A percentile compares a stretch with the other conserved stretches of the same genome.
phyloP scores from a whole-genome alignment of 441 rosid species.

The Iberis amara region DNA sequence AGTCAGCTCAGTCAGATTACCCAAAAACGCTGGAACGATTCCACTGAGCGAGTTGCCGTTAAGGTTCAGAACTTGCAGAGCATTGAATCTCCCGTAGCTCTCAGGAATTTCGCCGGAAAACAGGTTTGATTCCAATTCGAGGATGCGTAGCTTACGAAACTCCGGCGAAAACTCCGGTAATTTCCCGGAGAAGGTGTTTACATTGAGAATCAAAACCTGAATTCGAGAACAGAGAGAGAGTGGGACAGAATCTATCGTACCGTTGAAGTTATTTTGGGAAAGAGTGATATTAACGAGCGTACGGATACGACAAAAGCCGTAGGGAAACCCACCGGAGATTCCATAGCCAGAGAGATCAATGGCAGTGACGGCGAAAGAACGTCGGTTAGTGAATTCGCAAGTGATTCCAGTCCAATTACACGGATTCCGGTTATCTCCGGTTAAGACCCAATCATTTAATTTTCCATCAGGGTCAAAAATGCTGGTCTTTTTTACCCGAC shows the following conservation, averaged over 20 bases:
- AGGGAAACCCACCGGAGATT: constrained; percentile 50
- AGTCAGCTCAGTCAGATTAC: constrained; percentile 48
- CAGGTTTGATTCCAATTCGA: constrained; percentile 38
- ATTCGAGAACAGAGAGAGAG: constrained; percentile 51
- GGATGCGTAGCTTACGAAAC: constrained; percentile 33
- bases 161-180: constrained; percentile 47
- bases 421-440: constrained; percentile 31
- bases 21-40: constrained; percentile 42
- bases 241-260: constrained; percentile 34
- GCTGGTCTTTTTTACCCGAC: constrained; percentile 35
- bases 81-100: constrained; percentile 38
- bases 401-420: constrained; percentile 67
- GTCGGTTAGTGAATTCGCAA: constrained; percentile 33
- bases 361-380: constrained; percentile 32
- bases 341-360: constrained; percentile 39
- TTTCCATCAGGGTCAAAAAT: constrained; percentile 39
- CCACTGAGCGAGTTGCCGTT: constrained; percentile 37
- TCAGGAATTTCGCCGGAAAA: constrained; percentile 51
- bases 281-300: constrained; percentile 47
- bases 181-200: constrained; percentile 41
- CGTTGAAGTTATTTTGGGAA: constrained; percentile 35
- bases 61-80: constrained; percentile 34
- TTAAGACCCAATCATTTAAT: constrained; percentile 45
- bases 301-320: constrained; percentile 51
- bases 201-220: constrained; percentile 31